Base-by-base conservation (phyloP, 140 eudicot genomes). In the Ambrosia hybrid region DNA sequence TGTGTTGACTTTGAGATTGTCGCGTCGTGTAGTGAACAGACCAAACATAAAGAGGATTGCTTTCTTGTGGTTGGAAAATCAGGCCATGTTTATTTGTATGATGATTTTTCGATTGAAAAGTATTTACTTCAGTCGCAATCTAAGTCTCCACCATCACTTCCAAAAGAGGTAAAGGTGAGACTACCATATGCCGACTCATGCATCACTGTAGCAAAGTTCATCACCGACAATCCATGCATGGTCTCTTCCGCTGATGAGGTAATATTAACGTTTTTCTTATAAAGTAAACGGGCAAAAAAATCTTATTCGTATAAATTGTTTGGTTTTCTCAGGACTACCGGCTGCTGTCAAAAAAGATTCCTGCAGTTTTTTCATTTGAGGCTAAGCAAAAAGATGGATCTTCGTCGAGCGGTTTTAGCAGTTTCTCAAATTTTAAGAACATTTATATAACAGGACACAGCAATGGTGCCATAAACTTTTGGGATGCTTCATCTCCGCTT, bases 401-500 rank as follows among this genome's bases (percentile, higher is more conserved):
- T 37, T 67, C 63, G 3, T 63, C 85, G 60, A 55, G 85, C 30
- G 76, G 74, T 68, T 83, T 80, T 74, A 83, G 86, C 59, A 77
- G 94, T 68, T 91, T 95, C 82, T 85, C 97, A 9, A 91, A 81
- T 70, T 76, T 86, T 51, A 88, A 79, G 74, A 91, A 86, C 79
- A 74, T 95, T 73, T 86, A 86, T 67, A 83, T 95, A 77, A 95
- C 97, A 57, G 99, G 99, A 66, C 97, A 95, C 59, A 74, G 81
- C 67, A 85, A 89, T 62, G 99, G 99, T 69, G 83, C 85, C 6
- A 76, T 95, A 21, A 86, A 89, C 79, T 91, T 95, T 73, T 95
- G 99, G 97, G 97, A 95, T 72, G 87, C 89, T 15, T 82, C 99
- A 39, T 76, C 89, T 68, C 96, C 96, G 14, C 86, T 88, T 78